A percentile compares a stretch with the other conserved stretches of the same genome.
Conservation (phyloP, 2,329 filamentous ascomycete genomes). For the Trichoderma koningii region DNA sequence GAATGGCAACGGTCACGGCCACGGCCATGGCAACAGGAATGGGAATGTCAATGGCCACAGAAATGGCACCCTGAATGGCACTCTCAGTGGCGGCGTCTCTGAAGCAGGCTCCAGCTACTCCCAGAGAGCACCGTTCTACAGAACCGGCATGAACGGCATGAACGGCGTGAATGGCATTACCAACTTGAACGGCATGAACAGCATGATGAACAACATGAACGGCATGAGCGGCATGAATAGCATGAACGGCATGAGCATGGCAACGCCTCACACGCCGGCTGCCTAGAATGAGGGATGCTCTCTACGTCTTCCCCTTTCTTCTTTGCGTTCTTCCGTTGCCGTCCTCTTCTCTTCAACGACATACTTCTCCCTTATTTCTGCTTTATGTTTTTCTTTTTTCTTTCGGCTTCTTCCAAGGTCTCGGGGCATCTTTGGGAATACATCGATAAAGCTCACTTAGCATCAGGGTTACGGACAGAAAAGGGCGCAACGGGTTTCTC, state of each 20-base stretch:
- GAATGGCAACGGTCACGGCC: background rate
- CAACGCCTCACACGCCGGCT: slow-evolving; percentile 3
- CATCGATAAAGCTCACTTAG: slow-evolving; percentile 19
- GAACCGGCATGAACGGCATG: background rate
- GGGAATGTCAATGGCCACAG: background rate
- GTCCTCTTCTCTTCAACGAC: background rate
- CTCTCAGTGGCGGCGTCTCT: too few species aligned
- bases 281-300: background rate
- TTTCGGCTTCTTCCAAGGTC: background rate
- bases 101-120: background rate
- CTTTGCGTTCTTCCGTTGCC: background rate
- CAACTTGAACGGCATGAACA: background rate
- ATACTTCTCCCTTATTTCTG: background rate
- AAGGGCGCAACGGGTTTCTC: slow-evolving; percentile 4
- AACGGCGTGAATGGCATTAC: background rate
- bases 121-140: background rate
- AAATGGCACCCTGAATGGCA: background rate
- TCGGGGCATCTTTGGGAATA: slow-evolving; percentile 17
- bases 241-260: background rate
- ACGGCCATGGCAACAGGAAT: background rate
- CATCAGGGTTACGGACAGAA: slow-evolving; percentile 7
- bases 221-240: background rate
- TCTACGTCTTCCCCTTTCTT: background rate
- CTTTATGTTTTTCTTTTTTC: background rate
- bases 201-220: background rate